Evolutionary conservation across 2,329 filamentous ascomycete genomes (phyloP), one percentile per base, ranked within the genome.

Genomic region (Lachnellula hyalina): DNA sequence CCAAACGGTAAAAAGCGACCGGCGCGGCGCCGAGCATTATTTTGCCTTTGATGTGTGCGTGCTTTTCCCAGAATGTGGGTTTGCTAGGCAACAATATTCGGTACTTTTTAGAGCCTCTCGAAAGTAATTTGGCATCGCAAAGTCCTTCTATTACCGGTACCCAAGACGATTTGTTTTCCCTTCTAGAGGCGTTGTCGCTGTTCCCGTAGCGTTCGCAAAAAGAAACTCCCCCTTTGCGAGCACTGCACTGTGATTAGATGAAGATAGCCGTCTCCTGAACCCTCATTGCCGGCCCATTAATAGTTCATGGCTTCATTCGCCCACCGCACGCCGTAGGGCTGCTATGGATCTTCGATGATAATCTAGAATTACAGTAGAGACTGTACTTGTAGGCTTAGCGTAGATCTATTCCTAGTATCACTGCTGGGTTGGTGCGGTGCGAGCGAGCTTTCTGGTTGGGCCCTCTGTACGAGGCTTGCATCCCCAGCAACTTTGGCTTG

Each of bases 351-450:
- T 40, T 49, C 53, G 51, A 56, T 55, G 49, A 38, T 17, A n/a
- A 57, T 57, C 52, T 48, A 54, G 38, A 32, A 15, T 23, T 38
- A n/a, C 11, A 45, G 45, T 38, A n/a, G 15, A 45, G 45, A 17
- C 17, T 40, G 11, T 44, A n/a, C 12, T 7, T 15, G 34, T 44
- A 38, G 21, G 28, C 47, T 46, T 63, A 65, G 59, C 52, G 58
- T 53, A 35, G 38, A 53, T 64, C 59, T 64, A 60, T 65, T 64
- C 60, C 52, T 54, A 49, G 62, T 21, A 59, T 51, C 54, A 53
- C 40, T 35, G 42, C 17, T 38, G 46, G 46, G 38, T n/a, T 19
- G 28, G 17, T 28, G 52, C 42, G 19, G n/a, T 12, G 17, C 5
- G 11, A 6, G n/a, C 15, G 17, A 17, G 52, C 25, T 28, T 15